phyloP scores from a whole-genome alignment of 2,329 filamentous ascomycete genomes.

The Aspergillus pseudonomiae region DNA sequence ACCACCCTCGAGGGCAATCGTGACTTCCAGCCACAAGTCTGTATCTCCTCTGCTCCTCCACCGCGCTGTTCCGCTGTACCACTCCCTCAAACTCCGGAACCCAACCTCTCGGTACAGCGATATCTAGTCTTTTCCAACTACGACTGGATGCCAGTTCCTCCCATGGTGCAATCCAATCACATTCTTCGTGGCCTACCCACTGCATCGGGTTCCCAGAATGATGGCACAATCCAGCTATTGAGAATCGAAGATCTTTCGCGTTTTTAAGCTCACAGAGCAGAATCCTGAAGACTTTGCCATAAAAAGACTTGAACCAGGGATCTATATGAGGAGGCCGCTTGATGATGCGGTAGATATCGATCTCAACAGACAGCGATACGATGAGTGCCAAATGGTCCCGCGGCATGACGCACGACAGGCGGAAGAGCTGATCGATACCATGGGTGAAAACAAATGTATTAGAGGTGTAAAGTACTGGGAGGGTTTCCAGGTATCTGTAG shows the following conservation, averaged over 20 bases:
- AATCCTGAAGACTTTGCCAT: constrained; percentile 7
- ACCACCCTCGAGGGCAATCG: constrained; percentile 12
- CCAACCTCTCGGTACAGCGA: constrained; percentile 8
- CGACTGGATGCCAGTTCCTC: constrained; percentile 8
- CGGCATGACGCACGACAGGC: constrained; percentile 10
- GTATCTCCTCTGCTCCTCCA: constrained; percentile 3
- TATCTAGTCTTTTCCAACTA: constrained; percentile 11
- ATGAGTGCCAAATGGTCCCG: constrained; percentile 3
- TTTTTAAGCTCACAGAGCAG: background rate
- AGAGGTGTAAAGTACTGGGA: constrained; percentile 6
- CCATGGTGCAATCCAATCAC: constrained; percentile 12
- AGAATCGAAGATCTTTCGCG: constrained; percentile 4
- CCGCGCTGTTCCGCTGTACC: background rate
- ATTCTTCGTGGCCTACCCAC: constrained; percentile 7
- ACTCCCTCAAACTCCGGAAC: background rate
- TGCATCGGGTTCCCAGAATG: background rate
- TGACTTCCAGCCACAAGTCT: constrained; percentile 9
- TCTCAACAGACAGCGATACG: constrained; percentile 10
- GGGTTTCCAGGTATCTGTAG: constrained; percentile 2
- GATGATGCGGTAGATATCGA: constrained; percentile 12
- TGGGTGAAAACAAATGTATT: constrained; percentile 16
- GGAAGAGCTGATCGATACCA: constrained; percentile 16
- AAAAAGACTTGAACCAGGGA: constrained; percentile 1
- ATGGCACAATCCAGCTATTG: constrained; percentile 10
- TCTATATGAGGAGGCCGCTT: constrained; percentile 10